Evolutionary conservation across 805 yeast species (phyloP).

Genomic region (Barnettozyma salicaria): DNA sequence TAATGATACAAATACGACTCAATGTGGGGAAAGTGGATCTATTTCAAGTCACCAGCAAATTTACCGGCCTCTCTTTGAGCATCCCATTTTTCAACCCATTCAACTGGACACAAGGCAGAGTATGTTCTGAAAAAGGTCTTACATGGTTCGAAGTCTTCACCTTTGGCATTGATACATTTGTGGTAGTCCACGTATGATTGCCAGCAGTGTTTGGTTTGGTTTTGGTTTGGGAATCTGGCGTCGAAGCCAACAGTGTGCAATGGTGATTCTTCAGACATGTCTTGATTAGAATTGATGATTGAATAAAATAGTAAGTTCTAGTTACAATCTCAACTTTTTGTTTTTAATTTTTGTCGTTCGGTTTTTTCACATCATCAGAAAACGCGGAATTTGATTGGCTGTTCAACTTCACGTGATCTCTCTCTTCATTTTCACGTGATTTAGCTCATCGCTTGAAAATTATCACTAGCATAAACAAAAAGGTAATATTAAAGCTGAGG

Average conservation of each 20-base stretch:
- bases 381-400: conserved; percentile 13
- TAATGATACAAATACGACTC: too few relatives aligned
- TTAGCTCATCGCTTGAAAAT: neutral
- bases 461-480: neutral
- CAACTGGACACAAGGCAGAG: conserved; percentile 78
- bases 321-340: neutral
- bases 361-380: conserved; percentile 10
- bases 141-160: conserved; percentile 98
- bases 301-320: too few relatives aligned
- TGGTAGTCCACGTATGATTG: conserved; percentile 97
- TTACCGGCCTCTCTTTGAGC: conserved; percentile 68
- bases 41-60: conserved; percentile 45
- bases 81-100: conserved; percentile 86
- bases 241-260: conserved; percentile 71
- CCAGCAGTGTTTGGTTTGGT: conserved; percentile 98
- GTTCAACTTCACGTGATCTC: conserved; percentile 3
- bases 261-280: conserved; percentile 35
- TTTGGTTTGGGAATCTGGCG: conserved; percentile 93
- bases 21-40: conserved; percentile 1
- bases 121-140: conserved; percentile 88
- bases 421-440: conserved; percentile 1
- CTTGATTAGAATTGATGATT: neutral
- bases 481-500: too few relatives aligned
- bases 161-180: conserved; percentile 94
- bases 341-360: conserved; percentile 7